Evolutionary conservation across 2,329 filamentous ascomycete species (phyloP).

Genomic region (Arthrinium phaeospermum): DNA sequence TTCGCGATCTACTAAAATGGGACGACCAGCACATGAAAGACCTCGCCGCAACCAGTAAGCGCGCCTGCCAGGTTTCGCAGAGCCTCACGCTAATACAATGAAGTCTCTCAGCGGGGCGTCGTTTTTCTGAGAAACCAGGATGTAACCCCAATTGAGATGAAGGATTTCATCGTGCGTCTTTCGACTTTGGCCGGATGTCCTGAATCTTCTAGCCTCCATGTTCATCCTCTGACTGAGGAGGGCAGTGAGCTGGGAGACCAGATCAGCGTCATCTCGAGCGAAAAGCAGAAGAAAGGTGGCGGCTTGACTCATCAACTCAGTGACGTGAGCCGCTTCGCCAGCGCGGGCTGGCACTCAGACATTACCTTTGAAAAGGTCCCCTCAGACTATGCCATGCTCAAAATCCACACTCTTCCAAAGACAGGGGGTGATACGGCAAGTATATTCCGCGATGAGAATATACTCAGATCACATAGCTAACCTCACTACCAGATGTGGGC

Average conservation of each 20-base stretch:
- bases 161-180: constrained; percentile 50
- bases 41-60: constrained; percentile 37
- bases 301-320: constrained; percentile 57
- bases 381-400: constrained; percentile 59
- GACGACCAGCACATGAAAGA: constrained; percentile 28
- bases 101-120: constrained; percentile 54
- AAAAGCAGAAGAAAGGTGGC: constrained; percentile 60
- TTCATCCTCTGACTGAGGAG: constrained; percentile 60
- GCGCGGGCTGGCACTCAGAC: constrained; percentile 57
- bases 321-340: constrained; percentile 55
- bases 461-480: neutral
- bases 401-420: constrained; percentile 52
- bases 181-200: constrained; percentile 52
- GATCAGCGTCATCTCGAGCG: constrained; percentile 61
- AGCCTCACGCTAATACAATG: neutral
- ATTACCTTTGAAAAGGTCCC: constrained; percentile 60
- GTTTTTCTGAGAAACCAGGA: constrained; percentile 57
- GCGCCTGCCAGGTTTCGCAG: neutral
- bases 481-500: constrained; percentile 47
- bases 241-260: constrained; percentile 59
- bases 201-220: constrained; percentile 55
- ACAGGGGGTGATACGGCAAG: constrained; percentile 52
- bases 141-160: constrained; percentile 50
- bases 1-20: constrained; percentile 36
- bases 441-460: neutral